These are phyloP conservation scores for Talaromyces sp. DNA, from an alignment of 2,329 filamentous ascomycete species.

Conservation along the genomic window DNA sequence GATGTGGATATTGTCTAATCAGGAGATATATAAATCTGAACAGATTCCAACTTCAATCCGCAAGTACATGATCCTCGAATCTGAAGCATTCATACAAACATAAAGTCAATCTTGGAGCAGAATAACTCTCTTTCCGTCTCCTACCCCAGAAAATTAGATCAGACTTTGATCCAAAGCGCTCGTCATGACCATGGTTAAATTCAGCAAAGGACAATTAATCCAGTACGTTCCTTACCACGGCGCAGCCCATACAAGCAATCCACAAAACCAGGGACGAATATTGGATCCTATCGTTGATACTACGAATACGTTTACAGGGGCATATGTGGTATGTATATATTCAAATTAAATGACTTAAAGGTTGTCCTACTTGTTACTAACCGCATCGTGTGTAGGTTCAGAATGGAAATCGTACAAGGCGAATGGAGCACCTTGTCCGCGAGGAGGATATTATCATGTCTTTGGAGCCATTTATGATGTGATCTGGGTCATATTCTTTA, in stretches of 20 bases:
- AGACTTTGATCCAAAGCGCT: neutral
- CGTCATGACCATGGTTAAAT: constrained; percentile 11
- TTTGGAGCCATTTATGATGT: neutral
- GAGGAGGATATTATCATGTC: constrained; percentile 16
- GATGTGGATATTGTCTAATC: neutral
- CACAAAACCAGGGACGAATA: constrained; percentile 10
- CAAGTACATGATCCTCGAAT: neutral
- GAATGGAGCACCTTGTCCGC: constrained; percentile 13
- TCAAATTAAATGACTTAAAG: neutral
- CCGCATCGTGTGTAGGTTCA: neutral
- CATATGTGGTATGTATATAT: constrained; percentile 13
- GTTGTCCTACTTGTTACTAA: too few relatives aligned
- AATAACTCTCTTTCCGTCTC: neutral
- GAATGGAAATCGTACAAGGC: neutral
- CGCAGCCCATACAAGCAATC: neutral
- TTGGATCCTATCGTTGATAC: constrained; percentile 16
- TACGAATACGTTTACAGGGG: constrained; percentile 16
- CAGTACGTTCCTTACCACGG: constrained; percentile 11
- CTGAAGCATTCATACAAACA: neutral
- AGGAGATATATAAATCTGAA: neutral
- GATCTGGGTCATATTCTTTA: neutral
- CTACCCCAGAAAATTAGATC: neutral
- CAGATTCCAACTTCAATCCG: too few relatives aligned
- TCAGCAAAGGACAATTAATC: constrained; percentile 14
- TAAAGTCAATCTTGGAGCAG: neutral